Percentiles rank a stretch among this genome's conserved stretches.
These are phyloP conservation scores for Ogataea paraovalis DNA, from an alignment of 805 yeast genomes.

Conservation along the genomic window DNA sequence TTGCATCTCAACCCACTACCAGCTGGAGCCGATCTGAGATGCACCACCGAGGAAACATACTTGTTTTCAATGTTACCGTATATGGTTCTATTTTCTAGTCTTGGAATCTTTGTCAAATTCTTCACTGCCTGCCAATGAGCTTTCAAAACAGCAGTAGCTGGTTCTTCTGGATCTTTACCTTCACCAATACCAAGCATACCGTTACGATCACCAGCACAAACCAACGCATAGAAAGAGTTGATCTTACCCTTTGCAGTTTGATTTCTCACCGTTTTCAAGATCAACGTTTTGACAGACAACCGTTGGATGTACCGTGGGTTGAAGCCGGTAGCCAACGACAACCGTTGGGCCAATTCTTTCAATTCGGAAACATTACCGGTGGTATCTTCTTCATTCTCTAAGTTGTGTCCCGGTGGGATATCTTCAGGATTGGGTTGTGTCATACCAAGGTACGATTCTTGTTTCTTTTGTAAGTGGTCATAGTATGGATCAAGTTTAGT, in stretches of 20 bases:
- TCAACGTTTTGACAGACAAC: conserved; percentile 60
- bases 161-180: conserved; percentile 81
- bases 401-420: conserved; percentile 20
- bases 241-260: conserved; percentile 93
- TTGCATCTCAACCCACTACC: conserved; percentile 93
- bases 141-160: conserved; percentile 68
- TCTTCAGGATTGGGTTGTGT: conserved; percentile 25
- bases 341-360: conserved; percentile 44
- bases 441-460: conserved; percentile 19
- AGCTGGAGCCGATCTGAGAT: conserved; percentile 81
- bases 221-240: conserved; percentile 74
- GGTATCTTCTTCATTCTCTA: conserved; percentile 17
- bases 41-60: conserved; percentile 81
- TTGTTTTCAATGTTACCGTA: conserved; percentile 78
- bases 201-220: conserved; percentile 86
- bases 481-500: conserved; percentile 68
- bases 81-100: conserved; percentile 89
- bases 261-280: conserved; percentile 78
- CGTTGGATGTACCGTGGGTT: conserved; percentile 56
- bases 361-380: conserved; percentile 22
- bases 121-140: conserved; percentile 95
- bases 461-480: conserved; percentile 46
- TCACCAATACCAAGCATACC: conserved; percentile 96
- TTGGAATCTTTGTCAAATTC: conserved; percentile 73
- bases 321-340: conserved; percentile 63